phyloP scores from a whole-genome alignment of 208 protist species.

The Herpetomonas muscarum region DNA sequence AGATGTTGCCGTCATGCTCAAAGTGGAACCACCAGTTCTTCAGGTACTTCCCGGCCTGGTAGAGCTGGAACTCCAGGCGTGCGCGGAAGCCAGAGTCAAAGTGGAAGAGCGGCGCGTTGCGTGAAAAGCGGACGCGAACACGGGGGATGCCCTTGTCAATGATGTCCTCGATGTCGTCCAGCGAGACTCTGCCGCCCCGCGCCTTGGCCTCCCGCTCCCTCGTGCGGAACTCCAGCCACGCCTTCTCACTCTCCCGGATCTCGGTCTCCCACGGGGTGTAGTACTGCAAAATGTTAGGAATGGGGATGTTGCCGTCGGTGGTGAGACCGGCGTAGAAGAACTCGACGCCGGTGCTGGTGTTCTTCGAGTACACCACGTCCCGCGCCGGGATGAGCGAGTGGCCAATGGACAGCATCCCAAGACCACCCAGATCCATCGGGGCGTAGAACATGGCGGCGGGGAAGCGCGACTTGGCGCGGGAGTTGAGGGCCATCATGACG shows the following conservation, averaged over 20 bases:
- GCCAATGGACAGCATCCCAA: slow-evolving; percentile 99
- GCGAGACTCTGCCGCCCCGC: slow-evolving; percentile 96
- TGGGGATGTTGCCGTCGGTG: slow-evolving; percentile 99
- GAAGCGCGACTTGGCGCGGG: slow-evolving; percentile 99
- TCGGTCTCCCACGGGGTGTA: slow-evolving; percentile 99
- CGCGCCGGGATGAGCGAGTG: slow-evolving; percentile 99
- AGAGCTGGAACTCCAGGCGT: slow-evolving; percentile 99
- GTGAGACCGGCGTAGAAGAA: slow-evolving; percentile 99
- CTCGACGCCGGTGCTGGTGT: slow-evolving; percentile 98
- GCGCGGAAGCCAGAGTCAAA: slow-evolving; percentile 99
- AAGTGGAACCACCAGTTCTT: slow-evolving; percentile 99
- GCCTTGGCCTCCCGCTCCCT: slow-evolving; percentile 98
- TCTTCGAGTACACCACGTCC: slow-evolving; percentile 98
- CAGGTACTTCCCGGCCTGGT: slow-evolving; percentile 97
- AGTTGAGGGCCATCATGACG: slow-evolving; percentile 99
- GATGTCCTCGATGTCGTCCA: slow-evolving; percentile 99
- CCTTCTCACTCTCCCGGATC: slow-evolving; percentile 99
- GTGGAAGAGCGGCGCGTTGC: slow-evolving; percentile 99
- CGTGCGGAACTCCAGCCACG: slow-evolving; percentile 99
- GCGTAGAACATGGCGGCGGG: slow-evolving; percentile 99
- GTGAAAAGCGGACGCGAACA: slow-evolving; percentile 99
- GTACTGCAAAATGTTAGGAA: slow-evolving; percentile 99
- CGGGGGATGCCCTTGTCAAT: slow-evolving; percentile 99
- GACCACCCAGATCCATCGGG: slow-evolving; percentile 97
- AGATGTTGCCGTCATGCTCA: slow-evolving; percentile 99